Percentiles rank a stretch among this genome's conserved stretches.
Conservation (phyloP, 2,329 filamentous ascomycete species). For the Clonostachys byssicola region DNA sequence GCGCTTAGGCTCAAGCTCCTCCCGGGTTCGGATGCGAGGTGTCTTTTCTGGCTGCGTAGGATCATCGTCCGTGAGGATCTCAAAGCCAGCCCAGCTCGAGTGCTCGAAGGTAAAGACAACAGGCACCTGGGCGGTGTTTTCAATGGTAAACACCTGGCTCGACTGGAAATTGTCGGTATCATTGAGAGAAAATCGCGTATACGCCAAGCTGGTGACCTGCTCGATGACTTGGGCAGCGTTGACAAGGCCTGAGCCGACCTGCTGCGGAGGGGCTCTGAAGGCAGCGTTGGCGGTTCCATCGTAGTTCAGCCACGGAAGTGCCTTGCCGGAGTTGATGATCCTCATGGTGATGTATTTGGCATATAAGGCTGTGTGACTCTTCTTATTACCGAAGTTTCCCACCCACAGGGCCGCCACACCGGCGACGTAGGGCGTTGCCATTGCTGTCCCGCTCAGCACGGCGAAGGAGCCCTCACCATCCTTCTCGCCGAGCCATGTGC, state of each 20-base stretch:
- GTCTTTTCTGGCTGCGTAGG: not conserved
- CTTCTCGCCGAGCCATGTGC: slow-evolving; percentile 28
- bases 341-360: too few relatives aligned
- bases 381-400: slow-evolving; percentile 12
- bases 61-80: slow-evolving; percentile 9
- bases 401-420: slow-evolving; percentile 20
- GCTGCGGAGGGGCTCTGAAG: slow-evolving; percentile 30
- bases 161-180: slow-evolving; percentile 31
- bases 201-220: slow-evolving; percentile 28
- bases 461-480: not conserved
- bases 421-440: slow-evolving; percentile 38
- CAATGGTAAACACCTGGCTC: slow-evolving; percentile 18
- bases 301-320: slow-evolving; percentile 2
- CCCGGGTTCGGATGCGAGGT: slow-evolving; percentile 1
- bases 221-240: slow-evolving; percentile 39
- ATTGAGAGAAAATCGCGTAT: slow-evolving; percentile 29
- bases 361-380: slow-evolving; percentile 4
- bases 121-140: slow-evolving; percentile 26
- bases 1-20: slow-evolving; percentile 1
- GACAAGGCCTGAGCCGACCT: slow-evolving; percentile 32
- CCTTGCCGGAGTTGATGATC: not conserved
- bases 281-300: slow-evolving; percentile 5
- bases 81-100: slow-evolving; percentile 26
- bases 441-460: slow-evolving; percentile 36
- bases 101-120: slow-evolving; percentile 25